A percentile compares a stretch with the other conserved stretches of the same genome.
phyloP scores from a whole-genome alignment of 768 basidiomycete species.

The Fomitopsis serialis region DNA sequence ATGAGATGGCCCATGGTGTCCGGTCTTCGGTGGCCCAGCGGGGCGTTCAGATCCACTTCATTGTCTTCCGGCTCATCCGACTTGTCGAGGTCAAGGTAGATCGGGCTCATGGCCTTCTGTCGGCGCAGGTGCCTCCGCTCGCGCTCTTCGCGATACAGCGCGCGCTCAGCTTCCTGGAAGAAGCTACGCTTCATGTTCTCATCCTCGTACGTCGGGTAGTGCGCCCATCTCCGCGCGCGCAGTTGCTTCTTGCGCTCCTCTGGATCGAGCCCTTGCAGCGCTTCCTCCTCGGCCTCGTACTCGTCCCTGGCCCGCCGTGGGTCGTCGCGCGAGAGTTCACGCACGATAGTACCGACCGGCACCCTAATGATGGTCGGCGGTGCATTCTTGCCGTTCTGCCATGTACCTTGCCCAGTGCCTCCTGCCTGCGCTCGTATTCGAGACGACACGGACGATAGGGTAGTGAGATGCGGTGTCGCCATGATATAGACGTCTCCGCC shows the following conservation, averaged over 20 bases:
- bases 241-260: slow-evolving; percentile 52
- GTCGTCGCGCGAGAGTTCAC: slow-evolving; percentile 65
- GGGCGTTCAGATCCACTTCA: slow-evolving; percentile 43
- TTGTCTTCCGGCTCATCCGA: slow-evolving; percentile 34
- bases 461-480: slow-evolving; percentile 73
- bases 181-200: slow-evolving; percentile 56
- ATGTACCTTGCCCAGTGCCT: slow-evolving; percentile 73
- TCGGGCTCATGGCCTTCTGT: slow-evolving; percentile 34
- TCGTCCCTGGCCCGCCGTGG: slow-evolving; percentile 58
- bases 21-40: slow-evolving; percentile 52
- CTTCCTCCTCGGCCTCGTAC: slow-evolving; percentile 71
- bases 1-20: slow-evolving; percentile 59
- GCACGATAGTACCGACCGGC: slow-evolving; percentile 86
- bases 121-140: slow-evolving; percentile 45
- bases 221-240: slow-evolving; percentile 69
- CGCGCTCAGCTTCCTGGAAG: slow-evolving; percentile 71
- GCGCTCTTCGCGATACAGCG: slow-evolving; percentile 56
- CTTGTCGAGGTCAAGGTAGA: slow-evolving; percentile 60
- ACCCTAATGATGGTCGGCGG: slow-evolving; percentile 73
- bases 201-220: slow-evolving; percentile 66
- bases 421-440: slow-evolving; percentile 67
- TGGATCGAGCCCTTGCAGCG: slow-evolving; percentile 39
- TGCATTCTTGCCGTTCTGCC: slow-evolving; percentile 81
- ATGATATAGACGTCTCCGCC: slow-evolving; percentile 86
- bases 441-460: slow-evolving; percentile 66